Conservation (phyloP, 2,329 filamentous ascomycete genomes). For the Colletotrichum godetiae region DNA sequence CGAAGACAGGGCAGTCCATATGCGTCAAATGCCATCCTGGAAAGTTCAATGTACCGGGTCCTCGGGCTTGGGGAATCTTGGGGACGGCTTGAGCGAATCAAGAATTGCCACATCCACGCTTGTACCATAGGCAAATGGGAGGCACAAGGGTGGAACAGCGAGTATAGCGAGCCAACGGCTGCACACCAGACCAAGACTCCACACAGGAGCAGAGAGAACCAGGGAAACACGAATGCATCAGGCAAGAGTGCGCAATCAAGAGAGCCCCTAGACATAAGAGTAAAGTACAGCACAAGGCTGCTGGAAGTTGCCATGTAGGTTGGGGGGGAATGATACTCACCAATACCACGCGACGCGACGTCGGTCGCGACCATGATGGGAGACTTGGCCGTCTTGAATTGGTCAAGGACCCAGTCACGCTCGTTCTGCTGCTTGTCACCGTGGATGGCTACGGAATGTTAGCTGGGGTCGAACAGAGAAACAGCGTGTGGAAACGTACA, state of each 20-base stretch:
- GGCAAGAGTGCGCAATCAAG: slow-evolving; percentile 91
- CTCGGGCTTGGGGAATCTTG: slow-evolving; percentile 68
- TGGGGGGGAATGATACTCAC: slow-evolving; percentile 80
- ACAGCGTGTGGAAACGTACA: slow-evolving; percentile 67
- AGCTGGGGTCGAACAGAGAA: slow-evolving; percentile 41
- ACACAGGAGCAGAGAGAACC: slow-evolving; percentile 76
- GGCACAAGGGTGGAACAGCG: slow-evolving; percentile 81
- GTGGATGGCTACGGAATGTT: slow-evolving; percentile 80
- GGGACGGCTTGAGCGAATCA: slow-evolving; percentile 79
- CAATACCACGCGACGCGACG: slow-evolving; percentile 99
- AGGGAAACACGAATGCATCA: slow-evolving; percentile 86
- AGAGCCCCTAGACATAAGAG: slow-evolving; percentile 91
- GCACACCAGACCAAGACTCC: slow-evolving; percentile 88
- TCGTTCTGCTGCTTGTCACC: slow-evolving; percentile 99
- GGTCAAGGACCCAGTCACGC: slow-evolving; percentile 98
- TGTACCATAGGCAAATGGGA: slow-evolving; percentile 71
- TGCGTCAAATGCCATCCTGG: slow-evolving; percentile 68
- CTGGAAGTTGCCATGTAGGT: slow-evolving; percentile 66
- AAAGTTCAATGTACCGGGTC: slow-evolving; percentile 66
- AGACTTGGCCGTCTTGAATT: slow-evolving; percentile 99
- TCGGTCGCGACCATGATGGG: slow-evolving; percentile 99
- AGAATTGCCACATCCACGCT: slow-evolving; percentile 83
- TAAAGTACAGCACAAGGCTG: slow-evolving; percentile 80
- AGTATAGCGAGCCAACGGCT: slow-evolving; percentile 75
- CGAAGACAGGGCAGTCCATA: slow-evolving; percentile 69